Evolutionary conservation across 2,329 filamentous ascomycete species (phyloP).

Genomic region (Colletotrichum simmondsii): DNA sequence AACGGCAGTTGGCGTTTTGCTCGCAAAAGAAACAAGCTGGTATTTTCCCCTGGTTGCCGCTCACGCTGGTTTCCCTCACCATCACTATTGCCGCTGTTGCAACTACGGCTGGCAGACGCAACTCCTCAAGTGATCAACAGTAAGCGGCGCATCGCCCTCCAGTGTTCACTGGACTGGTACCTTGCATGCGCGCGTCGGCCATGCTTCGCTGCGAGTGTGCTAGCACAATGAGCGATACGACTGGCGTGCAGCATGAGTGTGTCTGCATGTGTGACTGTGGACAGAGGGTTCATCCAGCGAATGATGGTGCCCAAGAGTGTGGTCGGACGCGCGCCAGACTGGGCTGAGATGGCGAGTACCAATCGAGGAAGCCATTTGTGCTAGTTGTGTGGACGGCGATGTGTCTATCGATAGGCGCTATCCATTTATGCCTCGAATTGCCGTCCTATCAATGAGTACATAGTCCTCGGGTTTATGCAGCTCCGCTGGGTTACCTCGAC

Average conservation of each 20-base stretch:
- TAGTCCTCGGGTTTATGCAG: constrained; percentile 35
- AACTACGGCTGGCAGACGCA: constrained; percentile 7
- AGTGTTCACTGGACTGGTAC: constrained; percentile 25
- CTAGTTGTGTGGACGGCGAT: constrained; percentile 34
- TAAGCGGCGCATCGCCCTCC: constrained; percentile 17
- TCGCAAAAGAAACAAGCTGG: constrained; percentile 7
- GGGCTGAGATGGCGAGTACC: constrained; percentile 24
- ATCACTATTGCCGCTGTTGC: constrained; percentile 25
- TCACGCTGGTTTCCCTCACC: constrained; percentile 7
- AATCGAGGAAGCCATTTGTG: constrained; percentile 33
- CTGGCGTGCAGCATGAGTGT: constrained; percentile 30
- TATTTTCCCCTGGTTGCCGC: constrained; percentile 11
- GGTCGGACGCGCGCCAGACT: constrained; percentile 31
- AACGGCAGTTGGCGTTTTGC: constrained; percentile 24
- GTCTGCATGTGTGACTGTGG: constrained; percentile 33
- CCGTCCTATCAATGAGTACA: constrained; percentile 31
- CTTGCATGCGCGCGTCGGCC: constrained; percentile 29
- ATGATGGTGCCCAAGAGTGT: constrained; percentile 22
- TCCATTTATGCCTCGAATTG: constrained; percentile 15
- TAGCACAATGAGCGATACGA: constrained; percentile 31
- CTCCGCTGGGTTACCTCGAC: constrained; percentile 29
- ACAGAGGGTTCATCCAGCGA: constrained; percentile 28
- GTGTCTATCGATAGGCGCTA: constrained; percentile 26
- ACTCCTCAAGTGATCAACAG: constrained; percentile 17
- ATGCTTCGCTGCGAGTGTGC: constrained; percentile 12